Evolutionary conservation across 2,329 filamentous ascomycete species (phyloP), one percentile per base, ranked within the genome.

Genomic region (Emmonsiellopsis sp.): DNA sequence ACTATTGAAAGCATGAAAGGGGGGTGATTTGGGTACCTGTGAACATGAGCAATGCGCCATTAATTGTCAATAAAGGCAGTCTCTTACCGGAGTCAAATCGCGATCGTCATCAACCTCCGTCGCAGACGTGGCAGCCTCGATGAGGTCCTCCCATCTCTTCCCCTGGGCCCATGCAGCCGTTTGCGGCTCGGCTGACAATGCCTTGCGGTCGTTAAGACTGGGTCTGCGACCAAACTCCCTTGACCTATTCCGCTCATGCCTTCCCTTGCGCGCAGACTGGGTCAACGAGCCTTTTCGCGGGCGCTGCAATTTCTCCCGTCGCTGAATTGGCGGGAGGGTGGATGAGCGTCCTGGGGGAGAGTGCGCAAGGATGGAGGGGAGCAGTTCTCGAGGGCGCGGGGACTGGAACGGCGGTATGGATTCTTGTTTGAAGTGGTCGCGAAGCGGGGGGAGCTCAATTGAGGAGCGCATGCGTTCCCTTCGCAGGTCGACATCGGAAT

Each of bases 81-180:
- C 62, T 78, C 84, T 78, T 80, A 94, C 88, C 65, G 88, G 88
- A 67, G 89, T 94, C 67, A 92, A 82, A 70, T 95, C 91, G 66
- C 80, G 75, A 60, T 91, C 90, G 68, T 95, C 89, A 65, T 93
- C 80, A 63, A 86, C 92, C 73, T 95, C 91, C 2, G 89, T 94
- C 31, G 91, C 90, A 57, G 89, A 95, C 34, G 92, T 90, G 52
- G 88, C 92, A 51, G 92, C 92, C 70, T 96, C 91, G 59, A 97
- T 94, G 56, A 97, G 78, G 70, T 97, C 92, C 70, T 95, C 89
- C 93, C 92, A 97, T 63, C 92, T 81, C 73, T 93, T 95, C 59
- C 89, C 90, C 71, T 87, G 83, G 48, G 80, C 75, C 62, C 79
- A 81, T 15, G 79, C 87, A 55, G 87, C 85, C 16, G 82, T 83